Evolutionary conservation across 2,329 filamentous ascomycete species (phyloP).

Genomic region (Monilinia polystroma): DNA sequence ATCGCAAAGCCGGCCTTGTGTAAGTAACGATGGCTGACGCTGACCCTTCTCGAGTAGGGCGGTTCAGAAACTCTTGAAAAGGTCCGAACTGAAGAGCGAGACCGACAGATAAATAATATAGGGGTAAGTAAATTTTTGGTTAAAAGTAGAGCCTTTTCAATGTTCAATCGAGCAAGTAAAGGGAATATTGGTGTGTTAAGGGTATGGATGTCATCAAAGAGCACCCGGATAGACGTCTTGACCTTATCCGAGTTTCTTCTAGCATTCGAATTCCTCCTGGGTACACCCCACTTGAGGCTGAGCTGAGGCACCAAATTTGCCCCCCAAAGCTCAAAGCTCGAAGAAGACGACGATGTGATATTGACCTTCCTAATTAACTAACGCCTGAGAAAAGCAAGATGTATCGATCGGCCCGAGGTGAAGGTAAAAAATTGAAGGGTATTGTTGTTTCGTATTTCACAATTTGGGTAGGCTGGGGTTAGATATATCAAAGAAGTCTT

Average conservation of each 20-base stretch:
- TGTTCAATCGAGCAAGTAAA: background rate
- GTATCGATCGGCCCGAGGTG: background rate
- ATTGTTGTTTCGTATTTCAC: background rate
- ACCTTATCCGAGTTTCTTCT: slow-evolving; percentile 7
- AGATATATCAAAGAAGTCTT: background rate
- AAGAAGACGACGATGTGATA: background rate
- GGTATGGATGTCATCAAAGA: background rate
- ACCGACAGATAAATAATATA: slow-evolving; percentile 1
- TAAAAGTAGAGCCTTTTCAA: background rate
- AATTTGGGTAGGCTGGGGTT: background rate
- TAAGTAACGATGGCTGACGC: background rate
- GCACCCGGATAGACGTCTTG: background rate
- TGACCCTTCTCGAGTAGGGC: background rate
- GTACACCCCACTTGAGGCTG: slow-evolving; percentile 8
- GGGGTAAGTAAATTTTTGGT: background rate
- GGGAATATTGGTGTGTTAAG: background rate
- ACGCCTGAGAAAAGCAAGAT: background rate
- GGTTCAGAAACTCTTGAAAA: background rate
- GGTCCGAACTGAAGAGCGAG: background rate
- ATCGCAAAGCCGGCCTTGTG: background rate
- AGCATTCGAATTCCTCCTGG: background rate
- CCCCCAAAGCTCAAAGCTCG: background rate
- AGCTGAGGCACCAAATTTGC: background rate
- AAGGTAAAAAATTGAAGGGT: background rate
- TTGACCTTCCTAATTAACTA: background rate